Evolutionary conservation across 2,329 filamentous ascomycete species (phyloP), one percentile per base, ranked within the genome.

Genomic region (Fusarium sacchari): DNA sequence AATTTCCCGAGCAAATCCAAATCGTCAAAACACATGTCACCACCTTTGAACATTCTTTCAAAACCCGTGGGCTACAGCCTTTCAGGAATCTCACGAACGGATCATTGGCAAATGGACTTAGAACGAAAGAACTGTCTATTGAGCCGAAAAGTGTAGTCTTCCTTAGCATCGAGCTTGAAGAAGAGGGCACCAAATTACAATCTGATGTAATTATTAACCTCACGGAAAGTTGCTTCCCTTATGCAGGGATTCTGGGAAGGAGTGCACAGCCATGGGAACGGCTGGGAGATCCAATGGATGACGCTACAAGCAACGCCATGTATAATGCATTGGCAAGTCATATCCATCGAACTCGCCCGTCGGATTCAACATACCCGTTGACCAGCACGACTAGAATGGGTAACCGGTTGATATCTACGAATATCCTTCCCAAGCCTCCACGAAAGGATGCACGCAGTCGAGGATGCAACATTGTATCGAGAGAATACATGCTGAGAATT

Each of bases 41-140:
- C 3, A 14, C 17, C 11, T 46, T 46, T 0, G 12, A 7, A 4
- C 7, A 20, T 4, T 46, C 24, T 20, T 26, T 3, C 24, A 20
- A 5, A 13, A 46, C 3, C 2, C 40, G 1, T 4, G n/a, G n/a
- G 5, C 11, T 43, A 17, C 40, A 0, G 6, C n/a, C 40, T 7
- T 43, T 43, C 15, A 1, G 1, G 0, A 24, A 24, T 43, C 9
- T 43, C n/a, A 17, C 5, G 14, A 5, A 17, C 1, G n/a, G 1
- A 9, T 0, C 15, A 1, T 5, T 3, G 2, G 3, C 22, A 0
- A 24, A 43, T 0, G 40, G n/a, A 0, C 0, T 7, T 12, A 24
- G 0, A 43, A 43, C n/a, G 4, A 9, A 3, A 24, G 18, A 46
- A 12, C 18, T 46, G 1, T 46, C 11, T 10, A 6, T 46, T 20